Conservation (phyloP, 179 eudicot species). For the Nepenthes alata region DNA sequence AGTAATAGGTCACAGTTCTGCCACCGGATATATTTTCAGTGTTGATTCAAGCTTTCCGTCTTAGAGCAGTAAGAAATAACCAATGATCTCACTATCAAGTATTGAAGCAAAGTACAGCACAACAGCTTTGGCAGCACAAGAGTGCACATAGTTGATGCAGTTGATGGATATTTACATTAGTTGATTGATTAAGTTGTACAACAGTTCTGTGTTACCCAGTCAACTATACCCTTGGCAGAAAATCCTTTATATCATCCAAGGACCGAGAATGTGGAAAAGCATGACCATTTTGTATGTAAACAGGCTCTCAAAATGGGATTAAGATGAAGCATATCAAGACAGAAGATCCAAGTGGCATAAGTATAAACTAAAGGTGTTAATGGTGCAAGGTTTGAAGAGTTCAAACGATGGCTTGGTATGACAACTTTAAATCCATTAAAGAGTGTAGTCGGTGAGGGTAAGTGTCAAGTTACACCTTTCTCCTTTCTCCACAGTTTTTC, state of each 20-base stretch:
- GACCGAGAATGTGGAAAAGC: constrained; percentile 2
- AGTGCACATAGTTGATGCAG: constrained; percentile 5
- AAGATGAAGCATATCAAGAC: not conserved
- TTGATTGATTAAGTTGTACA: not conserved
- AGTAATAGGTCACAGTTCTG: not conserved
- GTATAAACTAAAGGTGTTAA: constrained; percentile 6
- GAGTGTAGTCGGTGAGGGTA: not conserved
- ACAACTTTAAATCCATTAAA: not conserved
- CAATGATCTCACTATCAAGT: constrained; percentile 2
- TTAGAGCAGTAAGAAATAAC: constrained; percentile 7
- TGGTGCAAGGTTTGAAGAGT: not conserved
- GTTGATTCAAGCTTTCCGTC: not conserved
- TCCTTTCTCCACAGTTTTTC: no score
- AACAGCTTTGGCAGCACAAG: constrained; percentile 10
- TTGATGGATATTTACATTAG: constrained; percentile 3
- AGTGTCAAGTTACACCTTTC: not conserved
- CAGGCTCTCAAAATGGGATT: constrained; percentile 5
- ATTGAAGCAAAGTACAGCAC: constrained; percentile 6
- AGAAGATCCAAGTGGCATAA: constrained; percentile 7
- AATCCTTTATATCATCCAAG: not conserved
- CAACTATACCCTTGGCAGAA: constrained; percentile 3
- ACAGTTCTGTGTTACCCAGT: constrained; percentile 5
- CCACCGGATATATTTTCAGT: not conserved
- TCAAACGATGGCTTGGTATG: not conserved
- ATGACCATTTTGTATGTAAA: constrained; percentile 10